Evolutionary conservation across 129 eudicot species (phyloP), one percentile per base, ranked within the genome.

Genomic region (Flaveria ramosissima): DNA sequence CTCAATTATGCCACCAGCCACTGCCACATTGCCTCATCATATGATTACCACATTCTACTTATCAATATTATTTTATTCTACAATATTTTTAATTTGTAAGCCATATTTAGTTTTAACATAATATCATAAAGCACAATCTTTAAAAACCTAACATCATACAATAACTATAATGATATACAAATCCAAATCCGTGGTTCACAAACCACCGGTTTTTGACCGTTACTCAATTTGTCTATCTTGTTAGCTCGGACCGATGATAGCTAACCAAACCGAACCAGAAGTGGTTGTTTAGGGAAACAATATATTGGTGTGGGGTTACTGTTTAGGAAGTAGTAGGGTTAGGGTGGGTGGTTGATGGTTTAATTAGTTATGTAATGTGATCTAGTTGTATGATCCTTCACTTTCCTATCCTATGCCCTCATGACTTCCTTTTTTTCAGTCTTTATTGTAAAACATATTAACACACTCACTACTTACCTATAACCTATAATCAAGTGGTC

Each of bases 361-460:
- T n/a, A 69, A n/a, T n/a, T n/a, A 63, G 46, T 63, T 75, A 26
- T 62, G 62, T 63, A 62, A 68, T 46, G 71, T 75, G 79, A 71
- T 43, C 63, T 75, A 62, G 39, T 75, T 63, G 14, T 75, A 75
- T 75, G 79, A 62, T 50, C 21, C 50, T 75, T 75, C 79, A 63
- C 61, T 47, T 36, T 75, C 79, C 71, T 75, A 75, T 43, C 55
- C 69, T 73, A 75, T 27, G 9, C 14, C 73, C 65, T 64, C 65
- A 50, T n/a, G n/a, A 24, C 65, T 76, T 36, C 65, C 41, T 36
- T 48, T 74, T 64, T 75, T 41, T 36, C 69, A 47, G 72, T 48
- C 79, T 62, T 59, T 69, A 69, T 43, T 76, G 20, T 21, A 32
- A 21, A 30, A 20, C 79, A 63, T 20, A 75, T 47, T 69, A 77